Evolutionary conservation across 805 yeast genomes (phyloP).

Genomic region (Candida silvatica): DNA sequence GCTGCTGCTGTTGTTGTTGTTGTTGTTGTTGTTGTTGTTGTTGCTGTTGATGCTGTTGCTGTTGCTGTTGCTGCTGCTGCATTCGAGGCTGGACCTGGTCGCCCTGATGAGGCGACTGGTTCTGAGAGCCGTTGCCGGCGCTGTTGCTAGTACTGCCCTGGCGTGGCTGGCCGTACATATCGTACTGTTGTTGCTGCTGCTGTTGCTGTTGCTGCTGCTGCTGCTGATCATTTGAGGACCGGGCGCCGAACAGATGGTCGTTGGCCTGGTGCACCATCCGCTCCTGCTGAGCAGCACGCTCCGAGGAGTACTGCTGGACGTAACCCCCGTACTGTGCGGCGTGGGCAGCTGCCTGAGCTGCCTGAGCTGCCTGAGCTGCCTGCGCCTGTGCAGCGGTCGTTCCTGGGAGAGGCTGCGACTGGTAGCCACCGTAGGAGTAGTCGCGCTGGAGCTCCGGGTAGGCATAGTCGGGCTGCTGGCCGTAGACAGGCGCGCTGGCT

Average conservation of each 20-base stretch:
- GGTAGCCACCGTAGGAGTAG: neutral
- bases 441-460: slow-evolving; percentile 3
- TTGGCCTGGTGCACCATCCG: slow-evolving; percentile 10
- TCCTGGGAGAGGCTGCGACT: too few relatives aligned
- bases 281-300: too few relatives aligned
- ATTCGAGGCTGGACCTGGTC: slow-evolving; percentile 4
- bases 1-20: slow-evolving; percentile 3
- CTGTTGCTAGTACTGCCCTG: too few relatives aligned
- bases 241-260: slow-evolving; percentile 20
- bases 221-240: slow-evolving; percentile 35
- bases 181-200: neutral
- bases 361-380: neutral
- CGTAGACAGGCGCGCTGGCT: neutral
- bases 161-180: too few relatives aligned
- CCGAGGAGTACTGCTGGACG: slow-evolving; percentile 20
- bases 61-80: slow-evolving; percentile 6
- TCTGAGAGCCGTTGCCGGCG: too few relatives aligned
- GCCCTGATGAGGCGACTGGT: too few relatives aligned
- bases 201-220: slow-evolving; percentile 4
- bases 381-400: neutral
- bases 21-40: slow-evolving; percentile 4
- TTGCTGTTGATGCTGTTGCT: neutral
- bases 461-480: slow-evolving; percentile 1
- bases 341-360: slow-evolving; percentile 2
- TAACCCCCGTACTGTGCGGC: slow-evolving; percentile 6